Conservation (phyloP, 805 yeast genomes). For the Gaillardinia entomophila region DNA sequence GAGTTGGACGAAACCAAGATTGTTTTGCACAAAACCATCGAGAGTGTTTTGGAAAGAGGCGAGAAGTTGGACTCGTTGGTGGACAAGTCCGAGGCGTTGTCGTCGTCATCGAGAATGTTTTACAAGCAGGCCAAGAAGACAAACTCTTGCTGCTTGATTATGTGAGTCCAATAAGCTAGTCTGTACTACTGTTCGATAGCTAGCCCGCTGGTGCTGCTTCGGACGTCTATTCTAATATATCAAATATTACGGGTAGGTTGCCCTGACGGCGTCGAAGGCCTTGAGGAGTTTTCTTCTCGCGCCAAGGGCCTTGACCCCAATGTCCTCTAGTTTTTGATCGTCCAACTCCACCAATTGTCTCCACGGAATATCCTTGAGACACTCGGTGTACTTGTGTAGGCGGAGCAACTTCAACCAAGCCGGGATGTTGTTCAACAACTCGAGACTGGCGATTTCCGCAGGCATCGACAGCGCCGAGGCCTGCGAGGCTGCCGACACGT, state of each 20-base stretch:
- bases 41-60: slow-evolving; percentile 90
- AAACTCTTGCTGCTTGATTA: slow-evolving; percentile 23
- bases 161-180: too few relatives aligned
- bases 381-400: slow-evolving; percentile 89
- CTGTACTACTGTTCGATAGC: too few relatives aligned
- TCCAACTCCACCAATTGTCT: slow-evolving; percentile 62
- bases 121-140: slow-evolving; percentile 93
- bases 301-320: slow-evolving; percentile 92
- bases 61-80: slow-evolving; percentile 92
- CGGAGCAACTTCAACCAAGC: slow-evolving; percentile 88
- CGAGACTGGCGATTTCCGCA: slow-evolving; percentile 32
- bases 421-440: slow-evolving; percentile 70
- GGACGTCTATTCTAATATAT: too few relatives aligned
- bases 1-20: slow-evolving; percentile 97
- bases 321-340: slow-evolving; percentile 63
- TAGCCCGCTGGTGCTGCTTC: too few relatives aligned
- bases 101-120: slow-evolving; percentile 85
- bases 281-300: slow-evolving; percentile 91
- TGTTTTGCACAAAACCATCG: slow-evolving; percentile 92
- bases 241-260: too few relatives aligned
- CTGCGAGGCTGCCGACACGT: slow-evolving; percentile 6
- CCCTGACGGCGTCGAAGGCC: slow-evolving; percentile 77
- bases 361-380: slow-evolving; percentile 74
- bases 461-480: slow-evolving; percentile 30
- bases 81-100: slow-evolving; percentile 90